phyloP scores from a whole-genome alignment of 108 stramenopile species.

The Fistulifera solaris region DNA sequence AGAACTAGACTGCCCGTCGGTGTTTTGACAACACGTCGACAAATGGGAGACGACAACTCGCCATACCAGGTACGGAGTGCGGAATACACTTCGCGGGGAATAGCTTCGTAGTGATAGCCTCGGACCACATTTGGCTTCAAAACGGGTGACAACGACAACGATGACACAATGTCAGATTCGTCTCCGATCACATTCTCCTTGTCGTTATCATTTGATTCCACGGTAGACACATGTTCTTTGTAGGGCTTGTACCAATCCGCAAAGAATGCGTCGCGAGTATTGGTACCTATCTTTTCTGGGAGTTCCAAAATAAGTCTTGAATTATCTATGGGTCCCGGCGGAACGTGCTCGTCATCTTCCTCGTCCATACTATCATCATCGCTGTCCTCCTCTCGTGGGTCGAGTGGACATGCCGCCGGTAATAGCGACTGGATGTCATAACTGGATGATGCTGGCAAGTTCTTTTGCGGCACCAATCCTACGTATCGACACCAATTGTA shows the following conservation, averaged over 20 bases:
- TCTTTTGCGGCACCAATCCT: slow-evolving; percentile 7
- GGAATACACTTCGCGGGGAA: slow-evolving; percentile 69
- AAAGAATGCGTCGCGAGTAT: slow-evolving; percentile 2
- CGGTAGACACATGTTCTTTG: not conserved
- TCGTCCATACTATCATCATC: slow-evolving; percentile 24
- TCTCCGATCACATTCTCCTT: not conserved
- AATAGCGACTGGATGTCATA: slow-evolving; percentile 14
- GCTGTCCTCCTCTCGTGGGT: slow-evolving; percentile 12
- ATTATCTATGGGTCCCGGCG: slow-evolving; percentile 62
- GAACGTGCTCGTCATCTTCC: not conserved
- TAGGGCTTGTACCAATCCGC: slow-evolving; percentile 19
- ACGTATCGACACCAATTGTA: slow-evolving; percentile 54
- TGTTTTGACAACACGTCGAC: slow-evolving; percentile 26
- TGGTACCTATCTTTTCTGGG: not conserved
- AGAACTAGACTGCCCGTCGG: slow-evolving; percentile 5
- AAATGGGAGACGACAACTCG: slow-evolving; percentile 47
- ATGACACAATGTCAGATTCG: not conserved
- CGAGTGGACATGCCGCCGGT: slow-evolving; percentile 14
- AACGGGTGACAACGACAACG: not conserved
- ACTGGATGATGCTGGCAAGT: slow-evolving; percentile 18
- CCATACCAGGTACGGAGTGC: slow-evolving; percentile 67
- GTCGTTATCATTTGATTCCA: not conserved
- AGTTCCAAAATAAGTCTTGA: slow-evolving; percentile 25
- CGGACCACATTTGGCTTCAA: slow-evolving; percentile 51
- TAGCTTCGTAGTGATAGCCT: slow-evolving; percentile 73